Evolutionary conservation across 331 rosid genomes (phyloP).

Genomic region (Malus hybrid): DNA sequence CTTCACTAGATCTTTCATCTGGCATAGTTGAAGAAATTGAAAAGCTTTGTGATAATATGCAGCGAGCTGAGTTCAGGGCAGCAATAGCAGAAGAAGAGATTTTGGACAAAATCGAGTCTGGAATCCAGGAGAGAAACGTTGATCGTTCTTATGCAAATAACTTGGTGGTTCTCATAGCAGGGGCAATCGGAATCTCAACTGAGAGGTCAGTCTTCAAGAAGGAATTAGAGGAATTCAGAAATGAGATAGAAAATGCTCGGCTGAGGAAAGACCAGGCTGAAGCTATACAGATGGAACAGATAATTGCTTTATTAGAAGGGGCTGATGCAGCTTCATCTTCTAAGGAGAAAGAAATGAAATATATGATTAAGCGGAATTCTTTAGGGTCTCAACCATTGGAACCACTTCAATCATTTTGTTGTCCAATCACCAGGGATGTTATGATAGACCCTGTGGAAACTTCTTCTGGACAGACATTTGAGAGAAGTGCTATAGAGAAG

Average conservation of each 20-base stretch:
- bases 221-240: constrained; percentile 70
- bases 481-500: constrained; percentile 64
- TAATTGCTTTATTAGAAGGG: constrained; percentile 74
- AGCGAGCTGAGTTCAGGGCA: constrained; percentile 52
- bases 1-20: constrained; percentile 45
- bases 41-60: constrained; percentile 52
- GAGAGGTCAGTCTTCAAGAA: constrained; percentile 51
- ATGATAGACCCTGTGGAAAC: constrained; percentile 90
- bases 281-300: constrained; percentile 90
- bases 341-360: constrained; percentile 48
- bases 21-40: constrained; percentile 43
- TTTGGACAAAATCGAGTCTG: constrained; percentile 69
- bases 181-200: constrained; percentile 62
- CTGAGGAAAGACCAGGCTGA: constrained; percentile 66
- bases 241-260: constrained; percentile 63
- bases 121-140: constrained; percentile 59
- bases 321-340: constrained; percentile 75
- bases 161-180: constrained; percentile 56
- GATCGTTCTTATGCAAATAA: constrained; percentile 65
- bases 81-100: constrained; percentile 69
- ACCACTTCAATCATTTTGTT: constrained; percentile 69
- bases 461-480: constrained; percentile 91
- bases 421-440: constrained; percentile 78
- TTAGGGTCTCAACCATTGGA: constrained; percentile 69
- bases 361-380: constrained; percentile 56